Conservation (phyloP, 345 rosid species). For the Lepidium sativum region DNA sequence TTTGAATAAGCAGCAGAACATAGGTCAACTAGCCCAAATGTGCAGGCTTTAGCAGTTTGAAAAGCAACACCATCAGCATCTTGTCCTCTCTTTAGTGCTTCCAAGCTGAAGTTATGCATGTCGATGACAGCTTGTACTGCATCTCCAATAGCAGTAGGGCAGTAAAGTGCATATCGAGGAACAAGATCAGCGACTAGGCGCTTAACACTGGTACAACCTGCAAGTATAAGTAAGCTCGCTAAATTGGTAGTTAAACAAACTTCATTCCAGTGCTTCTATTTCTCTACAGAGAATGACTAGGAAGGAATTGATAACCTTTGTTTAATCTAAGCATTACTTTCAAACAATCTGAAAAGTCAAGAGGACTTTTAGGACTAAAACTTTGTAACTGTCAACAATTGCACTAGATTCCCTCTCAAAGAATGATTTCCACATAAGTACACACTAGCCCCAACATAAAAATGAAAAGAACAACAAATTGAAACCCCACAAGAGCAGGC, state of each 20-base stretch:
- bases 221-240: slow-evolving; percentile 22
- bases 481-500: not conserved
- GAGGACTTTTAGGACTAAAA: not conserved
- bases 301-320: not conserved
- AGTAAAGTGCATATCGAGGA: slow-evolving; percentile 75
- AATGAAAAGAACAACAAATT: not conserved
- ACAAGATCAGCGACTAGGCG: slow-evolving; percentile 80
- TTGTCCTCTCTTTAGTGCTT: slow-evolving; percentile 42
- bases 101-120: slow-evolving; percentile 54
- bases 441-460: not conserved
- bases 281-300: not conserved
- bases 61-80: slow-evolving; percentile 69
- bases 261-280: slow-evolving; percentile 3
- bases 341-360: not conserved
- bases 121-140: slow-evolving; percentile 56
- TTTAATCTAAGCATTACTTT: not conserved
- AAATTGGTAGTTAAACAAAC: slow-evolving; percentile 4
- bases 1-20: slow-evolving; percentile 56
- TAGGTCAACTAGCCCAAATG: slow-evolving; percentile 76
- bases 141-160: slow-evolving; percentile 74
- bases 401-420: not conserved
- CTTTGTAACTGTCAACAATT: not conserved
- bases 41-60: slow-evolving; percentile 75
- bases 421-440: not conserved
- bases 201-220: slow-evolving; percentile 87